Evolutionary conservation across 306 rosid species (phyloP).

Genomic region (Heteromeles arbutifolia): DNA sequence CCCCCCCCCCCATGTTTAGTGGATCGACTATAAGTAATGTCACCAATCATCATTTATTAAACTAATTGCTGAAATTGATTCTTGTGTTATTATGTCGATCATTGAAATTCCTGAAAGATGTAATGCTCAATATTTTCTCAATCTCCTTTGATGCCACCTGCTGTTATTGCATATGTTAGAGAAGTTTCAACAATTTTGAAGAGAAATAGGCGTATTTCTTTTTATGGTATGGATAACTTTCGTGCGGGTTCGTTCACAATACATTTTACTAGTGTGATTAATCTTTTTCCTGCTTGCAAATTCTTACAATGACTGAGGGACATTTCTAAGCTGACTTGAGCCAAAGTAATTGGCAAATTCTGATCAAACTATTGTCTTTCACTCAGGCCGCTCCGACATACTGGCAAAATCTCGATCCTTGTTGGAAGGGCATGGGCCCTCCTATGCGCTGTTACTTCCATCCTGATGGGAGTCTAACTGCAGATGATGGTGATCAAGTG

Average conservation of each 20-base stretch:
- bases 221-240: too few relatives aligned
- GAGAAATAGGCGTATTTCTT: background rate
- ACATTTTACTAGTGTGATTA: too few relatives aligned
- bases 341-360: too few relatives aligned
- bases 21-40: background rate
- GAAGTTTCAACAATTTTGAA: background rate
- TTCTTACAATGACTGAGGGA: too few relatives aligned
- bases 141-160: background rate
- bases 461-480: conserved; percentile 40
- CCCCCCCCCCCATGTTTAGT: background rate
- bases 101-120: background rate
- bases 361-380: too few relatives aligned
- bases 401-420: conserved; percentile 45
- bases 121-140: background rate
- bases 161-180: background rate
- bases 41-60: background rate
- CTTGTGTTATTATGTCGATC: background rate
- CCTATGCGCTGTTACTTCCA: conserved; percentile 38
- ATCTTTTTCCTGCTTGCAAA: too few relatives aligned
- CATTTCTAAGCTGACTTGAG: too few relatives aligned
- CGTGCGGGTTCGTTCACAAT: background rate
- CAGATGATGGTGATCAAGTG: conserved; percentile 33
- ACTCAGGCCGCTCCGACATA: conserved; percentile 22
- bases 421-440: conserved; percentile 31
- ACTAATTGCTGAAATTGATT: background rate